These are phyloP conservation scores for Pichia scutulata DNA, from an alignment of 805 yeast species.

Conservation along the genomic window DNA sequence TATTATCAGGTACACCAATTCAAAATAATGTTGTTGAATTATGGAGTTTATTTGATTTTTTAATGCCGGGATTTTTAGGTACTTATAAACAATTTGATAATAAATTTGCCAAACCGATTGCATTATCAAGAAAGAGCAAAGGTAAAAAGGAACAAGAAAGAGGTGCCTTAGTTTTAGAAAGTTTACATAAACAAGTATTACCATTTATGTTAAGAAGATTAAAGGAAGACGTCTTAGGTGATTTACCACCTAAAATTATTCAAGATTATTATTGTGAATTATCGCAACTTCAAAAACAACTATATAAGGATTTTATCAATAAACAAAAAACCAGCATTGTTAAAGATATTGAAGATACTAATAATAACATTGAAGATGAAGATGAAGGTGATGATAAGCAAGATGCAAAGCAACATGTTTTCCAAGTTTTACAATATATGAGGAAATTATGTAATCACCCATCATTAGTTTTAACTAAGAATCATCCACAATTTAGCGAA, in stretches of 20 bases:
- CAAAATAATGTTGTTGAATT: conserved; percentile 94
- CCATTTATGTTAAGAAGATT: conserved; percentile 95
- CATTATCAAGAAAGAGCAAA: conserved; percentile 84
- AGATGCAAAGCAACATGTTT: conserved; percentile 74
- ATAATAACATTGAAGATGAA: not conserved
- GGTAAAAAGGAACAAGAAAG: conserved; percentile 93
- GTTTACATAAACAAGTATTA: conserved; percentile 90
- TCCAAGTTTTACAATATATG: conserved; percentile 97
- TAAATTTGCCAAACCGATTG: conserved; percentile 94
- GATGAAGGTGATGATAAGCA: conserved; percentile 19
- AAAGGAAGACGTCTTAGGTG: conserved; percentile 92
- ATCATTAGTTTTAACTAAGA: conserved; percentile 71
- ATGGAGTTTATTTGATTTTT: conserved; percentile 95
- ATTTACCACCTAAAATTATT: conserved; percentile 94
- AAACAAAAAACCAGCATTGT: conserved; percentile 71
- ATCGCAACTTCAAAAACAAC: conserved; percentile 78
- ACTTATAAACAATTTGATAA: conserved; percentile 91
- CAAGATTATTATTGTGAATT: conserved; percentile 97
- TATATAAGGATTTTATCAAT: conserved; percentile 83
- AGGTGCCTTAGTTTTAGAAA: conserved; percentile 93
- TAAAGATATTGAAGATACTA: conserved; percentile 46
- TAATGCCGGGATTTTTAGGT: conserved; percentile 98
- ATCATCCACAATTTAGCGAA: conserved; percentile 73
- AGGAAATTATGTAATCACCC: conserved; percentile 96
- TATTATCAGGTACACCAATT: conserved; percentile 95